A percentile compares a stretch with the other conserved stretches of the same genome.
phyloP scores from a whole-genome alignment of 1,284 basidiomycete genomes.

The Golubevia sp. region DNA sequence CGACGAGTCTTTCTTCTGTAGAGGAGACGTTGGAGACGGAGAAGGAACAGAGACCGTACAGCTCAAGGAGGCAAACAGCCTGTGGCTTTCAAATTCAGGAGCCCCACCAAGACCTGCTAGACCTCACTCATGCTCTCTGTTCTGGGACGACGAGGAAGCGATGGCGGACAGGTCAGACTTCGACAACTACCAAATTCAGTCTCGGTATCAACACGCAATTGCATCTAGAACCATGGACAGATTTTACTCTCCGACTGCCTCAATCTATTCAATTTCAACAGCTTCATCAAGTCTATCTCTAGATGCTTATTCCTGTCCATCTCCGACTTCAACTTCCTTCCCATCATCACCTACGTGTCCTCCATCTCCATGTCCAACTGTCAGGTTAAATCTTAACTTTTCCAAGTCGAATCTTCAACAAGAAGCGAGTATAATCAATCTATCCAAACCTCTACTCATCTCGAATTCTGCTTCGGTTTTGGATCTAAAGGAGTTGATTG shows the following conservation, averaged over 20 bases:
- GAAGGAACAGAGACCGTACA: background rate
- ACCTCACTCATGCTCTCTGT: background rate
- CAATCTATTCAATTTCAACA: background rate
- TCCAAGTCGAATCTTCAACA: too few relatives aligned
- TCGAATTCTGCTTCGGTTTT: too few relatives aligned
- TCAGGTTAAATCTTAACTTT: too few relatives aligned
- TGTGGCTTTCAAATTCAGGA: background rate
- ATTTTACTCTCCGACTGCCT: background rate
- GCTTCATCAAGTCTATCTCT: background rate
- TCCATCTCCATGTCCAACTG: too few relatives aligned
- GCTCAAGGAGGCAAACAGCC: background rate
- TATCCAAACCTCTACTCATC: too few relatives aligned
- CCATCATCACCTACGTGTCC: background rate
- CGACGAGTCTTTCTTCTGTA: background rate
- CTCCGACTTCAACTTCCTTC: background rate
- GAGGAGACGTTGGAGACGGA: background rate
- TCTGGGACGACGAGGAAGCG: background rate
- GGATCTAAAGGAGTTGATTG: too few relatives aligned
- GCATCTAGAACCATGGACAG: background rate
- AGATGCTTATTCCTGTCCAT: background rate
- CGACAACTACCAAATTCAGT: background rate
- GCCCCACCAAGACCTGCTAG: background rate
- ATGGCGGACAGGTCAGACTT: background rate
- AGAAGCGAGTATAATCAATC: too few relatives aligned
- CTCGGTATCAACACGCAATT: background rate